Base-by-base conservation (phyloP, 1,284 basidiomycete species). In the Cutaneotrichosporon cavernicola region DNA sequence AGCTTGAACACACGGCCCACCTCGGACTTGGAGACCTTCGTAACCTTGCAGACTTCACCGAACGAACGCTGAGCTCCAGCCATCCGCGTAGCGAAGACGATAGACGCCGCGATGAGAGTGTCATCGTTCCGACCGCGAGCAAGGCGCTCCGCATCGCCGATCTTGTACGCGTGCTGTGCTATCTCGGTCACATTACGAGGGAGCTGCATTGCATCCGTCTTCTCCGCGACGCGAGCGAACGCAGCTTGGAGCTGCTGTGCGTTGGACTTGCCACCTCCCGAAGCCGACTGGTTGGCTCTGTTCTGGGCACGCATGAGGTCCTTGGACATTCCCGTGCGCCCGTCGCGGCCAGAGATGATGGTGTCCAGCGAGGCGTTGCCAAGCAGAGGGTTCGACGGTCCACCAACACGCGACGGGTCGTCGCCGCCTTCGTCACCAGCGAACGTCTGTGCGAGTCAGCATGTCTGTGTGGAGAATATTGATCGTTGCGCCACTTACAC, bases 331-430 rank as follows among this genome's bases (percentile, higher is more conserved):
- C 96, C 97, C 2, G 92, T 90, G 60, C 94, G 91, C 64, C 94
- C 94, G 75, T 99, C 95, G 64, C 90, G 88, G 80, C 92, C 95
- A 65, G 92, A 93, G 76, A 99, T 97, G 68, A 92, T 87, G 32
- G 97, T 99, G 76, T 97, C 95, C 50, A 85, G 81, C 26, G 71
- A 60, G 38, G 75, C 72, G 49, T 71, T 70, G 8, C 72, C 76
- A 81, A 98, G 85, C 32, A 97, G 83, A 60, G 95, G 93, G 78
- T 97, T 94, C 49, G 89, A 88, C 47, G 94, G 92, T 62, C 92
- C 93, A 83, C 97, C 97, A 70, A 99, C 97, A 91, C 97, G 97
- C 72, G 96, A 99, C 64, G 96, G 96, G 80, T 99, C 97, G 80
- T 99, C 97, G 26, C 77, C 77, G 66, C 96, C 95, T 83, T 98